Base-by-base conservation (phyloP, 306 rosid genomes). In the Amphicarpaea edgeworthii region DNA sequence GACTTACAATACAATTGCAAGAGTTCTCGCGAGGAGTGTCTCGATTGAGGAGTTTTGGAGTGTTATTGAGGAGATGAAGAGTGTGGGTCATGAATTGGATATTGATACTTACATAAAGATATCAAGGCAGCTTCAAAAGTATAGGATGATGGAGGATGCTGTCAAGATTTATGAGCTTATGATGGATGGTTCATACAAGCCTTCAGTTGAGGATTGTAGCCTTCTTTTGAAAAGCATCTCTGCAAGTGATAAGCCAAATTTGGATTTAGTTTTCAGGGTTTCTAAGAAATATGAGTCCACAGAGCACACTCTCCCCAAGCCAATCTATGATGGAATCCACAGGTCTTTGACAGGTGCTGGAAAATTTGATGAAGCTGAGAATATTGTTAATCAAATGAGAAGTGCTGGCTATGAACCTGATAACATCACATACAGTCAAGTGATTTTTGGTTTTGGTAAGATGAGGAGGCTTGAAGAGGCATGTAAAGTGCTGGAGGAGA, bases 141-240 rank as follows among this genome's bases (percentile, higher is more conserved):
- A 58, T 72, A 86, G 55, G 85, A 81, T 90, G 96, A 60, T 87
- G 68, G 92, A 83, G 72, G 97, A 92, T 20, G 96, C 96, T 4
- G 97, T 95, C 46, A 87, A 83, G 89, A 93, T 95, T 76, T 95
- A 82, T 59, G 98, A 92, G 88, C 80, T 83, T 70, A 95, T 89
- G 97, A 88, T 95, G 96, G 95, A 92, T 84, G 81, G 98, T 64
- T 81, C 93, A 6, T 90, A 83, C 66, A 75, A 85, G 84, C 98
- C 98, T 51, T 89, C 92, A 0, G 58, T 23, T 41, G 84, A 78
- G 47, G 89, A 92, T 60, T 88, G 93, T 74, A 32, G 53, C 34
- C 0, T 79, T 21, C 96, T 92, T 83, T 75, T 95, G 58, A 69
- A 82, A 50, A 73, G 65, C 59, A 73, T 90, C 43, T 70, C 96